A percentile compares a stretch with the other conserved stretches of the same genome.
Evolutionary conservation across 176 grass and related monocot species (phyloP).

Genomic region (Puccinellia tenuiflora): DNA sequence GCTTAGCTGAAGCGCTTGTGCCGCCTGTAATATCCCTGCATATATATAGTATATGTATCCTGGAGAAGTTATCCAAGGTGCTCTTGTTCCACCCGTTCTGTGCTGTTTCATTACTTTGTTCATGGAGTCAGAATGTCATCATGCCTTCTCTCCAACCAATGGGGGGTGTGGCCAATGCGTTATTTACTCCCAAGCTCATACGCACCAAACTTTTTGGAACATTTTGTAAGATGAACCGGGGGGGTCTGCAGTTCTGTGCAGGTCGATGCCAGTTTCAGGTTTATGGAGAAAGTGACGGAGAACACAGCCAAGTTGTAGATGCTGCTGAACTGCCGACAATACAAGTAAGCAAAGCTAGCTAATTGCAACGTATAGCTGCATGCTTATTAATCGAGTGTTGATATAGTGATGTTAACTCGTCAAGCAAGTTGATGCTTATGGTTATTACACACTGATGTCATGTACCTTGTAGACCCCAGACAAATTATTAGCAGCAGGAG

Average conservation of each 20-base stretch:
- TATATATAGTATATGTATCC: background rate
- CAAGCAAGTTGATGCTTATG: background rate
- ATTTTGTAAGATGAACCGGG: background rate
- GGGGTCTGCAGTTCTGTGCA: background rate
- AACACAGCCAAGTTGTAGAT: background rate
- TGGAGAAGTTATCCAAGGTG: background rate
- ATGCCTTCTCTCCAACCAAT: background rate
- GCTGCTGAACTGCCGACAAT: background rate
- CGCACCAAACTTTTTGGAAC: background rate
- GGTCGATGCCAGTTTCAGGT: no score
- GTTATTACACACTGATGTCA: background rate
- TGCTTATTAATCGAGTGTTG: background rate
- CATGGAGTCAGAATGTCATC: background rate
- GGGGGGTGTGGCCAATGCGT: background rate
- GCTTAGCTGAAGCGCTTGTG: background rate
- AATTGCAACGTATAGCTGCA: background rate
- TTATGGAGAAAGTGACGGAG: background rate
- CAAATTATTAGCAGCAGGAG: background rate
- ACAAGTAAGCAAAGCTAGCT: background rate
- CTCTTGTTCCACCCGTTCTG: background rate
- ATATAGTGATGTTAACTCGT: background rate
- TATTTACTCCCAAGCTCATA: background rate
- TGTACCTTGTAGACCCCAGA: background rate
- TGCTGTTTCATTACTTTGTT: background rate
- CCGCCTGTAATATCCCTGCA: background rate